A percentile compares a stretch with the other conserved stretches of the same genome.
These are phyloP conservation scores for Exophiala oligosperma DNA, from an alignment of 2,329 filamentous ascomycete genomes.

Conservation along the genomic window DNA sequence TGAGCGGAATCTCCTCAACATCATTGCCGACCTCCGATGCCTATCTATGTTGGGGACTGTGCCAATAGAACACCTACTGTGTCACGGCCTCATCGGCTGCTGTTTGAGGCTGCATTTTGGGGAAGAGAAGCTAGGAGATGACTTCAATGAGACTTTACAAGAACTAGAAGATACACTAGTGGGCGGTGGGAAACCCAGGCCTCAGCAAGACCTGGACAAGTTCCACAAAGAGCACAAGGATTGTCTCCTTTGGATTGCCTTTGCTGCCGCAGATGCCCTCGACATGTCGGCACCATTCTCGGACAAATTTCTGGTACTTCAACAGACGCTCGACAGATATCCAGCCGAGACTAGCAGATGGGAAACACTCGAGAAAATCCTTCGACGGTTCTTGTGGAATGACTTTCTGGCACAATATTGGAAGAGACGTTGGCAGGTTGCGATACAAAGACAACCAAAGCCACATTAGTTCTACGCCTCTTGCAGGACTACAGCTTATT, in stretches of 20 bases:
- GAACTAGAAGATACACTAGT: conserved; percentile 18
- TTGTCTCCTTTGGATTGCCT: conserved; percentile 20
- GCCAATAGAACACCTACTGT: conserved; percentile 19
- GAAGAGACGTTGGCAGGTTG: conserved; percentile 15
- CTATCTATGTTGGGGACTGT: conserved; percentile 16
- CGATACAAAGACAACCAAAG: conserved; percentile 7
- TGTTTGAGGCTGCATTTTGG: conserved; percentile 18
- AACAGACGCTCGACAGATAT: conserved; percentile 16
- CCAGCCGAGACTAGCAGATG: conserved; percentile 14
- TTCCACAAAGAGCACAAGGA: conserved; percentile 9
- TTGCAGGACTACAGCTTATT: too few relatives aligned
- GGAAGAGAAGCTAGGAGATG: conserved; percentile 8
- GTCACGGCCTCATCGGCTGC: conserved; percentile 19
- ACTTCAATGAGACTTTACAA: conserved; percentile 14
- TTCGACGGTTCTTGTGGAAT: conserved; percentile 20
- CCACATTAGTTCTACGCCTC: background rate
- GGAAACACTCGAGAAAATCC: conserved; percentile 14
- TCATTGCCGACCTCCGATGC: conserved; percentile 17
- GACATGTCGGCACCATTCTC: conserved; percentile 10
- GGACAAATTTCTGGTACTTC: conserved; percentile 10
- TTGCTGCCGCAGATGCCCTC: conserved; percentile 13
- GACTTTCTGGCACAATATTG: conserved; percentile 12
- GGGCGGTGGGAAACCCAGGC: conserved; percentile 6
- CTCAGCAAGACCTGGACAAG: conserved; percentile 2
- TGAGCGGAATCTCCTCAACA: conserved; percentile 10